A percentile compares a stretch with the other conserved stretches of the same genome.
phyloP scores from a whole-genome alignment of 1,284 basidiomycete genomes.

The Grifola frondosa region DNA sequence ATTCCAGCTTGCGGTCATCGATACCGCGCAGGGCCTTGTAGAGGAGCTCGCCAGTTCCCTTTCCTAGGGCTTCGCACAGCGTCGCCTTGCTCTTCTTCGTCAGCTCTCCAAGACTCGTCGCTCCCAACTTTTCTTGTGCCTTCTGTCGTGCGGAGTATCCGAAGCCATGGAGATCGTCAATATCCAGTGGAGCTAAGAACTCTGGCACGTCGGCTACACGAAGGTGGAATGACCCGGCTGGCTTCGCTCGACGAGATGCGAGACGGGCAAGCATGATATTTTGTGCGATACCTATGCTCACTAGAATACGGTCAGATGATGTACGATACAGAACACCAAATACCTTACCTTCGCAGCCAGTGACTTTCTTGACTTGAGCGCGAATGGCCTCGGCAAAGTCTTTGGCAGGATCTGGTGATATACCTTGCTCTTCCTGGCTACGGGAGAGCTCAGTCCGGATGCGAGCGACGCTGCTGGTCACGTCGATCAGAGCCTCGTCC shows the following conservation, averaged over 20 bases:
- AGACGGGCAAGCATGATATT: conserved; percentile 93
- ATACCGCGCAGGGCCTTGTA: conserved; percentile 84
- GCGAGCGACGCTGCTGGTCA: conserved; percentile 64
- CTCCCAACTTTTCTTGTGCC: conserved; percentile 73
- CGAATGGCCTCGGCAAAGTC: conserved; percentile 83
- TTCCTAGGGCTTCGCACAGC: conserved; percentile 78
- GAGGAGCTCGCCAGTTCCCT: conserved; percentile 79
- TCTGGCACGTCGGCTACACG: conserved; percentile 48
- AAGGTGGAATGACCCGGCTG: conserved; percentile 82
- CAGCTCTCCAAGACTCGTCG: conserved; percentile 70
- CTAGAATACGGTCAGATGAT: conserved; percentile 36
- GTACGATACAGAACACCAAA: background rate
- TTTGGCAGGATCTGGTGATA: conserved; percentile 56
- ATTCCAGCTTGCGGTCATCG: no score
- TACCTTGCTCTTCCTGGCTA: conserved; percentile 29
- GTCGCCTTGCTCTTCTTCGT: conserved; percentile 56
- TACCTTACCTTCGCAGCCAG: conserved; percentile 78
- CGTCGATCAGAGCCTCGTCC: conserved; percentile 93
- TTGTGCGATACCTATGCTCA: conserved; percentile 88
- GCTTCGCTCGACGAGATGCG: conserved; percentile 90
- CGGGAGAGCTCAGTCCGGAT: conserved; percentile 32
- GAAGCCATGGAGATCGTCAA: conserved; percentile 88
- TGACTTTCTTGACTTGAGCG: conserved; percentile 70
- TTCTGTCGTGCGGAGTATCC: conserved; percentile 76
- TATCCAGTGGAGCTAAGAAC: conserved; percentile 76